Base-by-base conservation (phyloP, 192 early-diverging fungal species). In the Coemansia sp. region DNA sequence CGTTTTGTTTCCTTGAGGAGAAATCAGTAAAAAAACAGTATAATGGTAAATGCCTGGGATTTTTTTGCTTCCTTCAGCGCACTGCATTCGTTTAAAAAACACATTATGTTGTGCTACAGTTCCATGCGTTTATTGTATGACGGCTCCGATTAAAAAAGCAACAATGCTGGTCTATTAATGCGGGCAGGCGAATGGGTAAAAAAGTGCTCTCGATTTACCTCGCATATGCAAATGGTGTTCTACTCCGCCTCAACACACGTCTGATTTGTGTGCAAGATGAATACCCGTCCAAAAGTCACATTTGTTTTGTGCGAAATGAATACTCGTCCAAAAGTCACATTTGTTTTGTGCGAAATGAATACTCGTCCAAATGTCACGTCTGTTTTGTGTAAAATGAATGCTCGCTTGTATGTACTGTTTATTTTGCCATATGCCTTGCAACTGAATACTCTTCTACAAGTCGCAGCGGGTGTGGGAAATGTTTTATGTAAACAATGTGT, bases 1-100 rank as follows among this genome's bases (percentile, higher is more conserved):
- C n/a, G n/a, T n/a, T n/a, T n/a, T n/a, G 35, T 11, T 40, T 40
- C n/a, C 12, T 44, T 44, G 43, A 44, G 18, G 6, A 21, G 43
- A 44, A 44, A 44, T 44, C 43, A 44, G 43, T 44, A 44, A 44
- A 40, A 40, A 40, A 7, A 44, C 43, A 44, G 43, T 44, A 44
- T 44, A 44, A 44, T 44, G 16, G 30, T n/a, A 40, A 11, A 40
- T 40, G 11, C 12, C 35, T 38, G 12, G 35, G n/a, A 40, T 40
- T 40, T 40, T 40, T 40, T 14, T 10, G 2, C 33, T 35, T 8
- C 14, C 10, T 14, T 35, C 33, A 10, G 33, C 33, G 33, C 33
- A 35, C 12, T 12, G 40, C n/a, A 18, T 6, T 8, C 30, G 30
- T 6, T 31, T 6, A 31, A 31, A 31, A 0, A 43, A 18, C 12